Base-by-base conservation (phyloP, 805 yeast species). In the Candida chauliodis region DNA sequence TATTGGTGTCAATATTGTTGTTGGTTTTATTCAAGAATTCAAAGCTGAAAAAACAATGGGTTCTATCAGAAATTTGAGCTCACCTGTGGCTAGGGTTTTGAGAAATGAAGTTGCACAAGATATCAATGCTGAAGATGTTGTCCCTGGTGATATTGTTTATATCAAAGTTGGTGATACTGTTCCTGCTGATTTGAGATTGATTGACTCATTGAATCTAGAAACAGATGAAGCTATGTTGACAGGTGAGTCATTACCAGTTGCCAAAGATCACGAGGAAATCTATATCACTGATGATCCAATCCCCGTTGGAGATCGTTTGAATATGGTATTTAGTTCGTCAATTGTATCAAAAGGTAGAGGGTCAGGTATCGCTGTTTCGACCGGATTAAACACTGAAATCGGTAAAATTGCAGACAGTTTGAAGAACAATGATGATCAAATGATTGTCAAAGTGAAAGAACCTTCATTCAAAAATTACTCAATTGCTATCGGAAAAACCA, bases 41-140 rank as follows among this genome's bases (percentile, higher is more conserved):
- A 78, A 76, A 46, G 91, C 93, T 1, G 89, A 84, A 46, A 75
- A 81, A 53, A 84, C 91, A 1, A 84, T 84, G 87, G 84, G 81
- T 26, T 79, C 89, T 0, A 70, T 84, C 29, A 71, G 77, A 44
- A 72, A 79, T 0, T 68, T 84, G 37, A 72, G 84, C 37, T 78
- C 88, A 2, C 88, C 91, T 3, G 74, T 81, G 2, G 90, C 93
- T 0, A 63, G 73, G 28, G 87, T 79, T 17, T 68, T 78, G 30
- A 71, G 93, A 56, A 66, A 76, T 47, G 86, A 85, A 24, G 63
- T 61, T 13, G 79, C 76, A 41, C 49, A 55, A 13, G 74, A 81
- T 2, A 68, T 84, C 23, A 74, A 82, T 4, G 78, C 87, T 1
- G 75, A 71, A 38, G 76, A 73, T 2, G 78, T 82, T 19, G 90